Percentiles rank a stretch among this genome's conserved stretches.
Conservation (phyloP, 208 protist species). For the Kentomonas sorsogonicus region DNA sequence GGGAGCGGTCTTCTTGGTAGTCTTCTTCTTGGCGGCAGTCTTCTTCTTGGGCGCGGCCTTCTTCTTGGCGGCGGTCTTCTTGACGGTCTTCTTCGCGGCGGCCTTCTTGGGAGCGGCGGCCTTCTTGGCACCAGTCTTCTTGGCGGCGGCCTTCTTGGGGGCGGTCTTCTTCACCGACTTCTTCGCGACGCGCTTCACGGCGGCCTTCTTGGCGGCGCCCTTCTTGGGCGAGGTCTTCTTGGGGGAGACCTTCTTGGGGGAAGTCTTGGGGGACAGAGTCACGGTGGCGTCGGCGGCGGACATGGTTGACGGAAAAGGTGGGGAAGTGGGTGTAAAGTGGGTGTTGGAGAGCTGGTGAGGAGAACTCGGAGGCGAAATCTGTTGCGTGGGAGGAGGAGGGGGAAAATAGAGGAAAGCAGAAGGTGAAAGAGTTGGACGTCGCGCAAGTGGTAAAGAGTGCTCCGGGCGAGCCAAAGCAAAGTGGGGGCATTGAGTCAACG, state of each 20-base stretch:
- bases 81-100: constrained; percentile 21
- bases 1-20: constrained; percentile 7
- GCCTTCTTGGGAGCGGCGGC: constrained; percentile 19
- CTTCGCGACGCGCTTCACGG: constrained; percentile 18
- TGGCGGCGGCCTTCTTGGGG: constrained; percentile 9
- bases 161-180: constrained; percentile 17
- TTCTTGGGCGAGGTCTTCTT: constrained; percentile 30
- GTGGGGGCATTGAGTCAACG: too few relatives aligned
- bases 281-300: constrained; percentile 2
- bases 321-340: constrained; percentile 2
- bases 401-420: constrained; percentile 1
- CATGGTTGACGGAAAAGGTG: background rate
- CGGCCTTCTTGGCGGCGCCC: constrained; percentile 12
- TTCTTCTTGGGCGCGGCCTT: constrained; percentile 11
- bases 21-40: constrained; percentile 8
- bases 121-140: too few relatives aligned
- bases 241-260: constrained; percentile 20
- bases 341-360: too few relatives aligned
- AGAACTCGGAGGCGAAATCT: background rate
- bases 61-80: constrained; percentile 23
- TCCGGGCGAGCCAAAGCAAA: too few relatives aligned
- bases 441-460: background rate
- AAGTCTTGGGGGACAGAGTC: constrained; percentile 16
- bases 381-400: constrained; percentile 1
- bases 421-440: background rate